phyloP scores from a whole-genome alignment of 148 eudicot genomes.

The Rhododendron griersonianum region DNA sequence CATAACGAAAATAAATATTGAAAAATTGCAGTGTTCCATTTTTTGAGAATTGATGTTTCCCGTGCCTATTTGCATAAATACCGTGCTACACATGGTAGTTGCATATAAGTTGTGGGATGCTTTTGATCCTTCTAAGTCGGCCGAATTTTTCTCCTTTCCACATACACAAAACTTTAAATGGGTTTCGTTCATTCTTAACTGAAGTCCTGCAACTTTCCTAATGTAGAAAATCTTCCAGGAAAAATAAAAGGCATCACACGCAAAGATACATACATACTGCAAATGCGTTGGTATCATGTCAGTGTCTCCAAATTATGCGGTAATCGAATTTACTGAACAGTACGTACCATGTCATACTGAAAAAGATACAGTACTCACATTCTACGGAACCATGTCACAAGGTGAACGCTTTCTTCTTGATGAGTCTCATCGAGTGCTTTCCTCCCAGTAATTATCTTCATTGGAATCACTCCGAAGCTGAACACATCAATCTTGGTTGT shows the following conservation, averaged over 20 bases:
- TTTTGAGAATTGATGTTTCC: too few relatives aligned
- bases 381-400: conserved; percentile 36
- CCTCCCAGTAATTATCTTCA: conserved; percentile 41
- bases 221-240: neutral
- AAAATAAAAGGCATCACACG: neutral
- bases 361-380: neutral
- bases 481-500: conserved; percentile 40
- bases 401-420: conserved; percentile 33
- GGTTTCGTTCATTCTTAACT: too few relatives aligned
- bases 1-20: too few relatives aligned
- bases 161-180: too few relatives aligned
- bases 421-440: conserved; percentile 31
- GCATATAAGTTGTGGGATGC: too few relatives aligned
- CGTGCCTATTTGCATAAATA: too few relatives aligned
- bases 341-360: neutral
- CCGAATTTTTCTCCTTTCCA: too few relatives aligned
- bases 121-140: too few relatives aligned
- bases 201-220: neutral
- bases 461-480: conserved; percentile 35
- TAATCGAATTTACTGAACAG: neutral
- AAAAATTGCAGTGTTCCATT: too few relatives aligned
- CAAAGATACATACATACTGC: neutral
- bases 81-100: too few relatives aligned
- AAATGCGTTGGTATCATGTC: neutral
- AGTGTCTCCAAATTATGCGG: neutral